phyloP scores from a whole-genome alignment of 2,329 filamentous ascomycete genomes.

The Periconia sp. region DNA sequence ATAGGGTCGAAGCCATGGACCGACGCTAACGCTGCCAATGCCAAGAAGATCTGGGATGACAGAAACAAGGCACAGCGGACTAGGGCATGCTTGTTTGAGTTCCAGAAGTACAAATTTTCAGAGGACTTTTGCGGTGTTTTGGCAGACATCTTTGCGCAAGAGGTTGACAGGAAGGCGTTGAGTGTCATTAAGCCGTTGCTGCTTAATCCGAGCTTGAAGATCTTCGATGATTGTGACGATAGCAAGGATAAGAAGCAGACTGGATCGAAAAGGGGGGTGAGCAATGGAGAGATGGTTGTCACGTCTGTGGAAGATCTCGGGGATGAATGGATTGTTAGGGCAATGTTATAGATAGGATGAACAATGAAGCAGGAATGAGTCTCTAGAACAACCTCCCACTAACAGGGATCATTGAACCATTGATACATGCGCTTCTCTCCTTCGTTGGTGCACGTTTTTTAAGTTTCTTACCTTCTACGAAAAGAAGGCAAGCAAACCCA shows the following conservation, averaged over 20 bases:
- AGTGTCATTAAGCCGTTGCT: neutral
- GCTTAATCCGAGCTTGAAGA: slow-evolving; percentile 1
- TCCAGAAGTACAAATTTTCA: neutral
- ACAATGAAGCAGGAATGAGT: too few species aligned
- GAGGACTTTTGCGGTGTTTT: slow-evolving; percentile 1
- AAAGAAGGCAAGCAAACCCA: too few species aligned
- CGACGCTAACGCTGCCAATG: neutral
- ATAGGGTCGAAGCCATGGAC: slow-evolving; percentile 2
- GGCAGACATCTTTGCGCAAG: neutral
- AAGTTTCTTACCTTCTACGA: too few species aligned
- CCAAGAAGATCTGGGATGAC: neutral
- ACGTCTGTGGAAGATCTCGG: neutral
- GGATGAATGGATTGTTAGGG: neutral
- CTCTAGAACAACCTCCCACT: too few species aligned
- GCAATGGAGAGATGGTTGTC: neutral
- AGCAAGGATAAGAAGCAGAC: neutral
- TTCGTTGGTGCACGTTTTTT: too few species aligned
- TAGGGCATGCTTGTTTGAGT: neutral
- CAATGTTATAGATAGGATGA: neutral
- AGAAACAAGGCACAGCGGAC: neutral
- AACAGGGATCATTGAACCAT: too few species aligned
- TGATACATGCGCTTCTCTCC: too few species aligned
- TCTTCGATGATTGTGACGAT: slow-evolving; percentile 1
- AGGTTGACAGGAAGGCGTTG: neutral
- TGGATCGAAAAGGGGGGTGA: neutral